Base-by-base conservation (phyloP, 805 yeast species). In the Cyberlindnera mississippiensis region DNA sequence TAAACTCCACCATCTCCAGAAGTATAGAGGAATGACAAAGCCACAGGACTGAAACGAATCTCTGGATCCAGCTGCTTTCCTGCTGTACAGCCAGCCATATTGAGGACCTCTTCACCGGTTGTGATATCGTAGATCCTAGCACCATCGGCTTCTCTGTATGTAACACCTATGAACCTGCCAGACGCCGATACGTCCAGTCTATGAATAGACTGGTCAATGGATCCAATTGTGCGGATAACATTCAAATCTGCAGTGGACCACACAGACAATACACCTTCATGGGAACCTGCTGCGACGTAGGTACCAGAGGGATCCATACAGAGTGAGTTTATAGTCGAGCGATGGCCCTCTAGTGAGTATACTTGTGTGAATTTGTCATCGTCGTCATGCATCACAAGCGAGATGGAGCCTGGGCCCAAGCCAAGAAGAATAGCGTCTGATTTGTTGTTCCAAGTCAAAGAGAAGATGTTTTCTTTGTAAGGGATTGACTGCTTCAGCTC, bases 191-290 rank as follows among this genome's bases (percentile, higher is more conserved):
- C 55, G 26, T 64, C 67, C 12, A 76, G 48, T 12, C 66, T 50
- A 3, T 63, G 50, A 8, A 78, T 57, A 2, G 75, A 65, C 42
- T 71, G 72, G 52, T 72, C 76, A 3, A 66, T 57, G n/a, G 62
- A 50, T 28, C 72, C 57, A 11, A 73, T 51, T 0, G 72, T 69
- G 28, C 57, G 55, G n/a, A 53, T 42, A 35, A 66, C 63, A 40
- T 67, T 59, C 59, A 76, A 59, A 20, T 66, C 64, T 2, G 55
- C 45, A 7, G 72, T 55, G 30, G 66, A 63, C 81, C 82, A 78
- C 10, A 76, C 30, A 15, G 78, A 67, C 6, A 76, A 68, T 15
- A 73, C 66, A 19, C 84, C 84, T 45, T 78, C 85, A 41, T 69
- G 71, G 15, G 81, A 66, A 0, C 85, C 87, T 2, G 71, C 71